These are phyloP conservation scores for Boletus tomentosulus DNA, from an alignment of 768 basidiomycete species.

Conservation along the genomic window DNA sequence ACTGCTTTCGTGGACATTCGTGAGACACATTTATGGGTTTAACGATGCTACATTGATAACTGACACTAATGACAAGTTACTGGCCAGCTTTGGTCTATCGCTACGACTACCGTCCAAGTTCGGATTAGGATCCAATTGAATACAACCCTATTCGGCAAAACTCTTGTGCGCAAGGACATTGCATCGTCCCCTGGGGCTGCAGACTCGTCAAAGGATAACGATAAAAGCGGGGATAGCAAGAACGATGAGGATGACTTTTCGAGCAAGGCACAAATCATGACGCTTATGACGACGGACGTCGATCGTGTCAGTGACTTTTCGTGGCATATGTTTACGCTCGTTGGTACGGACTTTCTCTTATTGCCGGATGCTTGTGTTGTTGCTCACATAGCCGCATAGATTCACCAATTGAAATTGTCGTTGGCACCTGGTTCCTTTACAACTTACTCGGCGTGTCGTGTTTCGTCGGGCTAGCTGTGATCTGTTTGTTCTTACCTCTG, in stretches of 20 bases:
- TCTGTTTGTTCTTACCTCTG: conserved; percentile 67
- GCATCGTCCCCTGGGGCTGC: conserved; percentile 53
- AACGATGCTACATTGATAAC: background rate
- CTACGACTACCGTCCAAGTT: conserved; percentile 67
- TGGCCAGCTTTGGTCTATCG: conserved; percentile 67
- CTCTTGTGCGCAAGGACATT: conserved; percentile 78
- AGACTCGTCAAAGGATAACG: conserved; percentile 21
- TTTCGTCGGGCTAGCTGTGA: conserved; percentile 74
- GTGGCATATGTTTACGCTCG: conserved; percentile 71
- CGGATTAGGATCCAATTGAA: conserved; percentile 74
- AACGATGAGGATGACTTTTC: conserved; percentile 53
- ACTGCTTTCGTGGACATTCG: conserved; percentile 41
- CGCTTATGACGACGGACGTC: conserved; percentile 92
- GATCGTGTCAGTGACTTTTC: conserved; percentile 85
- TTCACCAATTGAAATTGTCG: conserved; percentile 70
- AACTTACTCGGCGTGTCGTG: conserved; percentile 73
- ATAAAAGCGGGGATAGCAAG: conserved; percentile 13
- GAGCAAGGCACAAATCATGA: conserved; percentile 83
- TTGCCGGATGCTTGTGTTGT: background rate
- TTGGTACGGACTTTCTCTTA: conserved; percentile 43
- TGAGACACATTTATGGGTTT: conserved; percentile 24
- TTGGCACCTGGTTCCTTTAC: conserved; percentile 76
- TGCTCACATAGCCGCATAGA: conserved; percentile 37
- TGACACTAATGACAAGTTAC: conserved; percentile 40
- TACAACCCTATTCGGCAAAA: conserved; percentile 82